Evolutionary conservation across 208 protist genomes (phyloP).

Genomic region (Trichomonas gallinae): DNA sequence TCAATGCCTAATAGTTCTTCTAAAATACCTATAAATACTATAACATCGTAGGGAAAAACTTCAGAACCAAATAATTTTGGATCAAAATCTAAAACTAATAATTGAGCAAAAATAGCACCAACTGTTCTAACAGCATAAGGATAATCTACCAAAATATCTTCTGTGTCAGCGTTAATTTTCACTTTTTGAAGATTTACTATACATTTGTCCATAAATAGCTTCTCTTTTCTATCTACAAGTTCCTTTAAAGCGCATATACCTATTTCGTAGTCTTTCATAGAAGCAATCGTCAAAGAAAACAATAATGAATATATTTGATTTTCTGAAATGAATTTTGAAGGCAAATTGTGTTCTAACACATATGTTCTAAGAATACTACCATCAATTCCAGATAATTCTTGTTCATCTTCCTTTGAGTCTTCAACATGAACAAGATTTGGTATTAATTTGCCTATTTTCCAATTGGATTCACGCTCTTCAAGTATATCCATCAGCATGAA

Average conservation of each 20-base stretch:
- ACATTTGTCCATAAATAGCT: background rate
- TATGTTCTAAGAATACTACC: background rate
- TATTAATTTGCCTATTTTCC: background rate
- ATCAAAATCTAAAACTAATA: background rate
- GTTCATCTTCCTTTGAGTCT: background rate
- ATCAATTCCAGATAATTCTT: background rate
- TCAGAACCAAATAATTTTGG: background rate
- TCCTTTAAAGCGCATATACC: background rate
- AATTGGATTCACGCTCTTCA: background rate
- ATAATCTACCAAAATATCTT: background rate
- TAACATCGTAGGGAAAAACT: background rate
- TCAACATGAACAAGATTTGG: background rate
- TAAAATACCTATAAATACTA: background rate
- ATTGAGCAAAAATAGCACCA: background rate
- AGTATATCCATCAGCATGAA: background rate
- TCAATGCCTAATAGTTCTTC: background rate
- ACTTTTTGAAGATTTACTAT: background rate
- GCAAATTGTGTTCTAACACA: background rate
- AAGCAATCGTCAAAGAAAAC: background rate
- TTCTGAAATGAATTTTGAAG: background rate
- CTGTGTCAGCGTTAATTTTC: background rate
- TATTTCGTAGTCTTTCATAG: background rate
- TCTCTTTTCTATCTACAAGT: background rate
- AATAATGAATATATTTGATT: background rate
- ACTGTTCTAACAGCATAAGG: background rate